Base-by-base conservation (phyloP, 176 grass and related monocot species). In the Eragrostis curvula region DNA sequence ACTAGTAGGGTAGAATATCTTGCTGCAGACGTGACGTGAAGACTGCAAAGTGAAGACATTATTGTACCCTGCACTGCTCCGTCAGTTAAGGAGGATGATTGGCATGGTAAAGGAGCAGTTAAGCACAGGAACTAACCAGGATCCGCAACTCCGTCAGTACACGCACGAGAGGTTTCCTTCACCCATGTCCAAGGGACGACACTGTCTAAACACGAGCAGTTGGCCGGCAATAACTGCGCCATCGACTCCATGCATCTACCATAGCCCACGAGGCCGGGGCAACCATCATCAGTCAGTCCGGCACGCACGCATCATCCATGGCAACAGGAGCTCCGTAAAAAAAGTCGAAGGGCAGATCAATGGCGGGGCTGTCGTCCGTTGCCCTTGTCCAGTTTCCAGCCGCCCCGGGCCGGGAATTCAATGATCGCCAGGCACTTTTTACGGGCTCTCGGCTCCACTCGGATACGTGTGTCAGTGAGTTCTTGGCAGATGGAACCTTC, bases 401-500 rank as follows among this genome's bases (percentile, higher is more conserved):
- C 43, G 9, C 6, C 43, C 57, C 57, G 57, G 57, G 57, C 57
- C 58, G 21, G 56, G 56, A 61, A 75, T 75, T 78, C 53, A 82
- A 82, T 77, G 77, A 12, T 24, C 10, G 5, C 65, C 20, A 29
- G 73, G 70, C 15, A 69, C 79, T 86, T 86, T 86, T 90, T 68
- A 90, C 88, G 53, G 88, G n/a, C n/a, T n/a, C 24, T 53, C 51
- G 78, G 88, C 78, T 90, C 83, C 88, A 86, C 88, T 10, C 18
- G 72, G 88, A 90, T 86, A 78, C 83, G 83, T 9, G 66, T 90
- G 88, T 90, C 79, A 86, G 87, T 85, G 78, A 86, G 83, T 86
- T 86, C 67, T 18, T 52, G 18, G 48, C 71, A 56, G 66, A 82
- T 57, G 64, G 83, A 90, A 90, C 59, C 83, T 86, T 90, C 87